Evolutionary conservation across 495 filamentous ascomycete genomes (phyloP).

Genomic region (Talaromyces wortmannii): DNA sequence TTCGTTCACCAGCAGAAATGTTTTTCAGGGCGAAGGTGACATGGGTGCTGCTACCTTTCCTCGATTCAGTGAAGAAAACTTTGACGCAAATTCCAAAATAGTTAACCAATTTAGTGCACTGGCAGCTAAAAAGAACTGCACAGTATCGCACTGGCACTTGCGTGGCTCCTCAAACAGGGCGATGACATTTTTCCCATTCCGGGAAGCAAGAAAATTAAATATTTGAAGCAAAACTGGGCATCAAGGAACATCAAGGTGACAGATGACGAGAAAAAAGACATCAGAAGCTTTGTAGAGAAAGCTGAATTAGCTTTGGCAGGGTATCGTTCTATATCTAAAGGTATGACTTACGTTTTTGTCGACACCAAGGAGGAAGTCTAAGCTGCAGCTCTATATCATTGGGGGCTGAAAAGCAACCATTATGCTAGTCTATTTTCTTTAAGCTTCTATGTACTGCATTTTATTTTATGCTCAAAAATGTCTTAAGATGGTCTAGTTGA

Average conservation of each 20-base stretch:
- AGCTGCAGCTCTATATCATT: neutral
- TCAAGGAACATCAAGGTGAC: slow-evolving; percentile 36
- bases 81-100: slow-evolving; percentile 32
- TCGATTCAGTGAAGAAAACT: slow-evolving; percentile 36
- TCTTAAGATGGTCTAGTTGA: no score
- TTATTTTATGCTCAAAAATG: no score
- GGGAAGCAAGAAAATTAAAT: slow-evolving; percentile 48
- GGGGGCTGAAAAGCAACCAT: neutral
- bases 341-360: neutral
- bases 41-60: slow-evolving; percentile 24
- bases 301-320: no score
- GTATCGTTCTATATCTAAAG: no score
- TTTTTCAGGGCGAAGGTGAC: slow-evolving; percentile 29
- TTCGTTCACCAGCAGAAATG: slow-evolving; percentile 14
- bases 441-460: neutral
- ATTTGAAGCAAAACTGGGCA: slow-evolving; percentile 51
- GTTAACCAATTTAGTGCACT: slow-evolving; percentile 27
- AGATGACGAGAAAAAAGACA: slow-evolving; percentile 34
- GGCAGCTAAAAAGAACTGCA: slow-evolving; percentile 39
- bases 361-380: neutral
- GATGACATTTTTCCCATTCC: slow-evolving; percentile 52
- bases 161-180: slow-evolving; percentile 51
- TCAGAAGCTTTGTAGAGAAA: slow-evolving; percentile 17
- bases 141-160: slow-evolving; percentile 41
- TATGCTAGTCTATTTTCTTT: neutral